Evolutionary conservation across 2,329 filamentous ascomycete species (phyloP).

Genomic region (Diplodia corticola): DNA sequence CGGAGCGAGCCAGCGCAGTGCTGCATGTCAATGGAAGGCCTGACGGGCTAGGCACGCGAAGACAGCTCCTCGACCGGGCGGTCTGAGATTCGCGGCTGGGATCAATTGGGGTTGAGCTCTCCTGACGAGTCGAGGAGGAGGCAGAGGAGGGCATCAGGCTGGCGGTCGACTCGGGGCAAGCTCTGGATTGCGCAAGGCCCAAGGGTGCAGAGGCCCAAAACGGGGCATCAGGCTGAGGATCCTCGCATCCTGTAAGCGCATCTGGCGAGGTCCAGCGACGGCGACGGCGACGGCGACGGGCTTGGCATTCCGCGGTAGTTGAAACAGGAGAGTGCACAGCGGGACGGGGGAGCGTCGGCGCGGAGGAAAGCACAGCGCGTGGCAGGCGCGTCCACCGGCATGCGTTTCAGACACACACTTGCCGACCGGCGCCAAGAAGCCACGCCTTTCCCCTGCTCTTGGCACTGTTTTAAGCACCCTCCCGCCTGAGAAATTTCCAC

Average conservation of each 20-base stretch:
- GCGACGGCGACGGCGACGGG: neutral
- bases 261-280: too few species aligned
- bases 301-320: constrained; percentile 18
- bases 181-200: constrained; percentile 2
- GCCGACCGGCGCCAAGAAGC: neutral
- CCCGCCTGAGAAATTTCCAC: constrained; percentile 11
- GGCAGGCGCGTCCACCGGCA: neutral
- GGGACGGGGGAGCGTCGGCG: constrained; percentile 12
- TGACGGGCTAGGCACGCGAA: neutral
- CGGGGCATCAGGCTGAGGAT: neutral
- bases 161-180: neutral
- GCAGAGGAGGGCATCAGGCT: neutral
- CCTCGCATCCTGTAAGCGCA: neutral
- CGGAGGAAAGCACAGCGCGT: neutral
- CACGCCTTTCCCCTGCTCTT: neutral
- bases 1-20: constrained; percentile 4
- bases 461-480: constrained; percentile 8
- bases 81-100: neutral
- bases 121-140: neutral
- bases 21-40: constrained; percentile 15
- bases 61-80: neutral
- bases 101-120: neutral
- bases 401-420: neutral
- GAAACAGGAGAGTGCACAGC: constrained; percentile 15
- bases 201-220: neutral